Evolutionary conservation across 1,139 yeast genomes (phyloP), one percentile per base, ranked within the genome.

Genomic region (Diutina rugosa): DNA sequence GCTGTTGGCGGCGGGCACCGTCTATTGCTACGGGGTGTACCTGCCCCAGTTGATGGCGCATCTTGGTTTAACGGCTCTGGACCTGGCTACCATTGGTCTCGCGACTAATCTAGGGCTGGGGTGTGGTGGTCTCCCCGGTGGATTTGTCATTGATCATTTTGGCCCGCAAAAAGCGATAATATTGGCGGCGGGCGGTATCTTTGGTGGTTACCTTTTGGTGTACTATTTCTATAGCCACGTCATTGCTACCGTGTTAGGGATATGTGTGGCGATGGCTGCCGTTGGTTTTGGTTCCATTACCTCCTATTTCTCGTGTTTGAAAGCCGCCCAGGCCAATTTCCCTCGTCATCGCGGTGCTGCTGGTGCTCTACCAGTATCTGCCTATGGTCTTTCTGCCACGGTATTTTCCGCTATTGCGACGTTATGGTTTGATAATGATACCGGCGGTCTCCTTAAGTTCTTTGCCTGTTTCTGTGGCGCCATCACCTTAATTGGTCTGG

Each of bases 321-420:
- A 85, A 61, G 84, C 86, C 8, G 80, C 87, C 2, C 86, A 87
- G 26, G 72, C 86, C 2, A 85, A 85, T 64, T 86, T 85, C 61
- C 90, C 91, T 0, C 70, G 77, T 45, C 82, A 84, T 63, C 73
- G 86, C 62, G 93, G 93, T 18, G 76, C 83, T 4, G 91, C 91
- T 4, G 83, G 84, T 4, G 82, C 85, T 0, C 70, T 79, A 26
- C 87, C 87, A 0, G 84, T 81, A 2, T 75, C 85, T 44, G 70
- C 81, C 2, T 82, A 76, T 65, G 87, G 86, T 0, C 68, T 82
- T 58, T 69, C 77, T 2, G 80, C 80, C 14, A 75, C 78, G 4
- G 59, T 76, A 14, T 74, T 75, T 61, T 72, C 78, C 3, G 59
- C 77, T 1, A 63, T 81, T 16, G 74, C 84, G 10, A 79, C 82